Base-by-base conservation (phyloP, 257 asterid species). In the Fraxinus quadrangulata region DNA sequence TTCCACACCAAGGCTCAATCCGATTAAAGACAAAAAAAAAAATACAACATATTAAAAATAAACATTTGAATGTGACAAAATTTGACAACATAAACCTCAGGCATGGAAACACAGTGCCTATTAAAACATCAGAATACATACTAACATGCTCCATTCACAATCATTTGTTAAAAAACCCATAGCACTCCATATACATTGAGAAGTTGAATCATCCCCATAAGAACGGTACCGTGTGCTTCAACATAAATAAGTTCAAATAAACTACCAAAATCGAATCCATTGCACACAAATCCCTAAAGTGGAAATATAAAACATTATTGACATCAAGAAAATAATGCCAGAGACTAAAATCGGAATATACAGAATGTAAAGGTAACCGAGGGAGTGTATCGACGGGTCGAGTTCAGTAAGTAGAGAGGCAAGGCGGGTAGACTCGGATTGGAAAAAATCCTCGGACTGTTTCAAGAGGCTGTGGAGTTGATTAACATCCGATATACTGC, bases 281-380 rank as follows among this genome's bases (percentile, higher is more conserved):
- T 2, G 6, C 31, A 21, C 14, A 61, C 31, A 24, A 24, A 63
- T 63, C 69, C 69, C 69, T 11, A 63, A 63, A 24, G 26, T 63
- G 34, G 6, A 63, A 63, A 63, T 11, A 63, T 12, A 54, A 54
- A 5, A 54, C 26, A 54, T 17, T 19, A 61, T 40, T 40, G 47
- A 40, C 14, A 40, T 40, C 47, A 40, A 4, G 47, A 9, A 40
- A 40, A 40, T 40, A 8, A 63, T 63, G 34, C 17, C 7, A 24
- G 34, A 24, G 33, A 3, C n/a, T 23, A 61, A 24, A 61, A 61
- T 56, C 73, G 61, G 4, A 80, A 73, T 9, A 77, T 66, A 94
- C 98, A 95, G 51, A 45, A 95, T 71, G 74, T 87, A 88, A 47
- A 95, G 97, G 80, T 88, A 95, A 54, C 98, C 98, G 13, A 95